phyloP scores from a whole-genome alignment of 1,139 yeast genomes.

The Yamadazyma epiphylla region DNA sequence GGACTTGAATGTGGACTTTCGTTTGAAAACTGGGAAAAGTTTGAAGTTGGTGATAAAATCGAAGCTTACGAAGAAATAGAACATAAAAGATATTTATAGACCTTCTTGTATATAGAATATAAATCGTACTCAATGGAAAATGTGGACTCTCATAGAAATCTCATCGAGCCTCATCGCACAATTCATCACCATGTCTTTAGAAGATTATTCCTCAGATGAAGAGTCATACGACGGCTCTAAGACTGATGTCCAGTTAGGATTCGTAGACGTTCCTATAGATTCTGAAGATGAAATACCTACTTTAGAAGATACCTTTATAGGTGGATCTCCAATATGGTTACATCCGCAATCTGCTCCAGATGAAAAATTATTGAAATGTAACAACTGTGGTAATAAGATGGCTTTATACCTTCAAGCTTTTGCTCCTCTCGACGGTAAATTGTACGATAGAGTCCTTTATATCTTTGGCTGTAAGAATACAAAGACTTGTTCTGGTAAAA shows the following conservation, averaged over 20 bases:
- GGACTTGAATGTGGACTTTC: constrained; percentile 90
- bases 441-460: constrained; percentile 78
- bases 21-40: constrained; percentile 66
- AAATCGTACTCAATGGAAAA: too few relatives aligned
- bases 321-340: constrained; percentile 67
- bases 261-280: constrained; percentile 50
- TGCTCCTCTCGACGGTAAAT: constrained; percentile 69
- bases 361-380: constrained; percentile 52
- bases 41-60: constrained; percentile 71
- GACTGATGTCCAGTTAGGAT: constrained; percentile 52
- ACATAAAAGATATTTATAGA: constrained; percentile 63
- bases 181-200: constrained; percentile 21
- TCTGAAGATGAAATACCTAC: constrained; percentile 29
- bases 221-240: constrained; percentile 20
- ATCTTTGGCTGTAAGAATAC: constrained; percentile 69
- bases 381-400: constrained; percentile 58
- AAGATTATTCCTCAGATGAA: constrained; percentile 44
- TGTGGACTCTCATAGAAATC: too few relatives aligned
- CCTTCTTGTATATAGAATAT: constrained; percentile 4
- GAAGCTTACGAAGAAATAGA: constrained; percentile 70
- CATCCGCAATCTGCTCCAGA: constrained; percentile 55
- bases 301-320: constrained; percentile 73
- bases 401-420: constrained; percentile 73
- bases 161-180: too few relatives aligned
- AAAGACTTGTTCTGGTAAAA: constrained; percentile 54